Evolutionary conservation across 2,329 filamentous ascomycete genomes (phyloP).

Genomic region (Ophiostoma pallidulum): DNA sequence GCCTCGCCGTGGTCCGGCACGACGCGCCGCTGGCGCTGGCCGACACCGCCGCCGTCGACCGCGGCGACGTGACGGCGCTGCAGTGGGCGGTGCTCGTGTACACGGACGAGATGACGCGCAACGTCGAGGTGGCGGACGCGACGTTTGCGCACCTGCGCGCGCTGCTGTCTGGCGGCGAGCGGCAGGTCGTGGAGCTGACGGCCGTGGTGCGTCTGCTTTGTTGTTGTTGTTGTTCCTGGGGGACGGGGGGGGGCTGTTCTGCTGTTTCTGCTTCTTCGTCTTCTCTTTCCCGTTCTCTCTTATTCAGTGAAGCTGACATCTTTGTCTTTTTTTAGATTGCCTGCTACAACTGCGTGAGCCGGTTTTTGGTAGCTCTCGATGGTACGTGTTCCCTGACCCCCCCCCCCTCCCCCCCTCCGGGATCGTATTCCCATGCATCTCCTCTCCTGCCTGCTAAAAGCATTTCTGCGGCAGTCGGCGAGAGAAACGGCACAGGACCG

Average conservation of each 20-base stretch:
- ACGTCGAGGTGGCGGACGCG: conserved; percentile 58
- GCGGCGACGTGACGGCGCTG: conserved; percentile 37
- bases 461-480: too few relatives aligned
- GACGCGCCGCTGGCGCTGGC: conserved; percentile 21
- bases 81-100: conserved; percentile 64
- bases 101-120: conserved; percentile 75
- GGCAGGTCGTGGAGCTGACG: conserved; percentile 72
- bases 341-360: conserved; percentile 76
- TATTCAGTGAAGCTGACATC: too few relatives aligned
- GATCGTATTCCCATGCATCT: too few relatives aligned
- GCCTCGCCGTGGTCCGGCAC: conserved; percentile 35
- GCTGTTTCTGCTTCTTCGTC: too few relatives aligned
- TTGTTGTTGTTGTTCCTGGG: too few relatives aligned
- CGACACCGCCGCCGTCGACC: not conserved
- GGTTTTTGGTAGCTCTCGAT: conserved; percentile 74
- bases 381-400: conserved; percentile 37
- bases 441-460: too few relatives aligned
- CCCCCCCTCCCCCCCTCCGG: not conserved
- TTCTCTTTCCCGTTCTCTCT: too few relatives aligned
- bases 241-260: too few relatives aligned
- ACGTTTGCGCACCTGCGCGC: conserved; percentile 55
- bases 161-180: conserved; percentile 55
- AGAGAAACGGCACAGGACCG: conserved; percentile 45
- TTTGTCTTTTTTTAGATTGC: conserved; percentile 33
- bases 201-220: conserved; percentile 50